These are phyloP conservation scores for Aspergillus affinis DNA, from an alignment of 495 filamentous ascomycete genomes.

Conservation along the genomic window DNA sequence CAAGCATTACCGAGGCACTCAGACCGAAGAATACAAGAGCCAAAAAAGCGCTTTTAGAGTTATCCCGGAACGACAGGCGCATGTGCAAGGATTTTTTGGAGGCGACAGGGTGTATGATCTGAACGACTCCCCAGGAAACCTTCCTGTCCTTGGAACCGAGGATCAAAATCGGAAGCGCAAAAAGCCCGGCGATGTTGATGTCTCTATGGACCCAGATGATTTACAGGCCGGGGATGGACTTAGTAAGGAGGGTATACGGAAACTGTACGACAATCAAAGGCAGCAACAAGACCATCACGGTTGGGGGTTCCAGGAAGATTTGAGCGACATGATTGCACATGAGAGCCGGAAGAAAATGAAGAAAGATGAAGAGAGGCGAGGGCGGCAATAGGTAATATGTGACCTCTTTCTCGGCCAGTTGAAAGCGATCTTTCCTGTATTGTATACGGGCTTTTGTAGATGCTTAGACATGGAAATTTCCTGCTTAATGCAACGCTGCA, in stretches of 20 bases:
- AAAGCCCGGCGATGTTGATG: slow-evolving; percentile 92
- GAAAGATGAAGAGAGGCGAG: slow-evolving; percentile 74
- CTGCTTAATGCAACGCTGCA: background rate
- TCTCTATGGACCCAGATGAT: slow-evolving; percentile 81
- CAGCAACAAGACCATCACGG: slow-evolving; percentile 66
- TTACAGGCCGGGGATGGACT: slow-evolving; percentile 70
- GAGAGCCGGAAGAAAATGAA: slow-evolving; percentile 88
- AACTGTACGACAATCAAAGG: slow-evolving; percentile 74
- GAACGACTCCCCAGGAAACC: slow-evolving; percentile 46
- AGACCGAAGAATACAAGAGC: slow-evolving; percentile 78
- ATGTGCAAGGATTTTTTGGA: slow-evolving; percentile 91
- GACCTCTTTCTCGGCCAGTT: too few relatives aligned
- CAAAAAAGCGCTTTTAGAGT: slow-evolving; percentile 83
- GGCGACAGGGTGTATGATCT: slow-evolving; percentile 92
- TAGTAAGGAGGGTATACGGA: slow-evolving; percentile 62
- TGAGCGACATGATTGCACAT: slow-evolving; percentile 94
- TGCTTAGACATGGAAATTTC: background rate
- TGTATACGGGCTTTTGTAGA: background rate
- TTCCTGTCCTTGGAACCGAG: slow-evolving; percentile 76
- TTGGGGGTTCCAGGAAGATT: slow-evolving; percentile 87
- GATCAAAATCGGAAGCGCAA: slow-evolving; percentile 83
- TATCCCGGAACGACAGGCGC: slow-evolving; percentile 80
- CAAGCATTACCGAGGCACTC: slow-evolving; percentile 80
- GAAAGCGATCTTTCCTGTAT: too few relatives aligned
- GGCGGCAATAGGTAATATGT: slow-evolving; percentile 37